phyloP scores from a whole-genome alignment of 2,329 filamentous ascomycete species.

The Myriosclerotinia duriaeana region DNA sequence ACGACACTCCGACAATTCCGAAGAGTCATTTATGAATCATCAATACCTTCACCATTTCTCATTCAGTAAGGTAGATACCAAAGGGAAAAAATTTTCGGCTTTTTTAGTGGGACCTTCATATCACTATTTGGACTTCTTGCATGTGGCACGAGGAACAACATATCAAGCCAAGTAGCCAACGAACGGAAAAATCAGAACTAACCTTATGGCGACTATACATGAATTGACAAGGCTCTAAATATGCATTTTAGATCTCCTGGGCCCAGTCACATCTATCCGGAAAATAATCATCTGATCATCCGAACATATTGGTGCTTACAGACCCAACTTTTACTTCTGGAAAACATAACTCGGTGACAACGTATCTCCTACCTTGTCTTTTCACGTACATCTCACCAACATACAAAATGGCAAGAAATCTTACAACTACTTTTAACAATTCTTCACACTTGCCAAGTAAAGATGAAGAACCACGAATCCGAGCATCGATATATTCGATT shows the following conservation, averaged over 20 bases:
- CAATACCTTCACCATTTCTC: constrained; percentile 10
- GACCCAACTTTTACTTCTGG: not conserved
- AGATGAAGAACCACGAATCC: not conserved
- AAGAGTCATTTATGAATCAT: constrained; percentile 7
- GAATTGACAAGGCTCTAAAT: not conserved
- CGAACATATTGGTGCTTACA: constrained; percentile 4
- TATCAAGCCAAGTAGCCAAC: too few species aligned
- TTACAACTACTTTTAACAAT: not conserved
- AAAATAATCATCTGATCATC: constrained; percentile 16
- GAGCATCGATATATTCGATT: not conserved
- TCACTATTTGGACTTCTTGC: constrained; percentile 8
- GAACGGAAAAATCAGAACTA: constrained; percentile 3
- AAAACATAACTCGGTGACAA: not conserved
- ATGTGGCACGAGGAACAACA: not conserved
- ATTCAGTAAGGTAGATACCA: not conserved
- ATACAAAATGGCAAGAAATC: too few species aligned
- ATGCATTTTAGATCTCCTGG: too few species aligned
- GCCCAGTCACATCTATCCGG: too few species aligned
- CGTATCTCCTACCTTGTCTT: not conserved
- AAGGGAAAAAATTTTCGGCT: not conserved
- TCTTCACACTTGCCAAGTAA: not conserved
- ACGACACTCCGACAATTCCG: constrained; percentile 20
- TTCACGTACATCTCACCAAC: too few species aligned
- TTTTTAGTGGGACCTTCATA: not conserved
- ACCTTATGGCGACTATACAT: not conserved